Evolutionary conservation across 2,329 filamentous ascomycete genomes (phyloP), one percentile per base, ranked within the genome.

Genomic region (Spiromastix sp.): DNA sequence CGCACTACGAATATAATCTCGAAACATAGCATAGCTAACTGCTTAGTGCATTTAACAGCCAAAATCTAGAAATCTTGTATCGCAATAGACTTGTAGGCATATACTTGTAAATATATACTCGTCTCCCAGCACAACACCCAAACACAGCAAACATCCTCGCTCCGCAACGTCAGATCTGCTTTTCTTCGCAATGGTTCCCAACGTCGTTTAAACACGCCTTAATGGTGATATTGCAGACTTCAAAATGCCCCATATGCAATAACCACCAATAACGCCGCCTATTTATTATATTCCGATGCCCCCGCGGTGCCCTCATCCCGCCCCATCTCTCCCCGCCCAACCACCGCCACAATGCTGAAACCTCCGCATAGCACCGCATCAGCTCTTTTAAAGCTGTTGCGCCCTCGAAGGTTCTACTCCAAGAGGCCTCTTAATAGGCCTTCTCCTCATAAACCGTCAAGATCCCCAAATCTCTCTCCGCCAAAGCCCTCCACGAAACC

Each of bases 61-160:
- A n/a, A n/a, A n/a, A n/a, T n/a, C n/a, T n/a, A n/a, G n/a, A n/a
- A n/a, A n/a, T n/a, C n/a, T n/a, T n/a, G n/a, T n/a, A n/a, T n/a
- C n/a, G n/a, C n/a, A n/a, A n/a, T n/a, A n/a, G n/a, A n/a, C n/a
- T n/a, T n/a, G n/a, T n/a, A n/a, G n/a, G n/a, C n/a, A n/a, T n/a
- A n/a, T n/a, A n/a, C n/a, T n/a, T n/a, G n/a, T n/a, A n/a, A n/a
- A n/a, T n/a, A n/a, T n/a, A n/a, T n/a, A n/a, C n/a, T n/a, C n/a
- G n/a, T n/a, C n/a, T n/a, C n/a, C n/a, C n/a, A n/a, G n/a, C n/a
- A n/a, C n/a, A n/a, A n/a, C n/a, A n/a, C n/a, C n/a, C 33, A 24
- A 36, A 24, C 34, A 18, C 4, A 24, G 26, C 34, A 36, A 37
- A 37, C 35, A n/a, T 30, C 27, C 7, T 30, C 27, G 13, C 11